Evolutionary conservation across 164 flowering plant species (phyloP).

Genomic region (Malania oleifera): DNA sequence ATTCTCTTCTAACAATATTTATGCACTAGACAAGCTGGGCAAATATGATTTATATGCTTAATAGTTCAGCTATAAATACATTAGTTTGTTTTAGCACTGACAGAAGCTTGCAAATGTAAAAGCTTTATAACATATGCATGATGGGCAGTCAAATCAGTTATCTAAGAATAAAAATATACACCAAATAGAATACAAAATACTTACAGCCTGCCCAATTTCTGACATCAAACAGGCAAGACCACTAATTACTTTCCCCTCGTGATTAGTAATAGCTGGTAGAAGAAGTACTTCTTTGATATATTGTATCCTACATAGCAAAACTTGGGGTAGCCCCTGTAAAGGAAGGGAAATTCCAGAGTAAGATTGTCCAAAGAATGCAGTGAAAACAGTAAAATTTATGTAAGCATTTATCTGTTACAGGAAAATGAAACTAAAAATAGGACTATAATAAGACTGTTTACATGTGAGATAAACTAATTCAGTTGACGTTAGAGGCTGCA

Average conservation of each 20-base stretch:
- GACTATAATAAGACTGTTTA: too few species aligned
- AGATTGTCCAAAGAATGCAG: background rate
- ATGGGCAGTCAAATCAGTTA: background rate
- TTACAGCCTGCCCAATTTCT: slow-evolving; percentile 96
- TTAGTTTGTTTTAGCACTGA: too few species aligned
- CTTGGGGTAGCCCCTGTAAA: slow-evolving; percentile 75
- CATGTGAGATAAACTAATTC: too few species aligned
- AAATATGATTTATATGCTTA: too few species aligned
- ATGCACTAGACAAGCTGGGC: too few species aligned
- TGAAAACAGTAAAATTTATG: background rate
- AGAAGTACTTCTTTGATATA: slow-evolving; percentile 78
- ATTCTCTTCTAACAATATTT: too few species aligned
- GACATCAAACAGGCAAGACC: slow-evolving; percentile 92
- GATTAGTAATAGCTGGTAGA: slow-evolving; percentile 65
- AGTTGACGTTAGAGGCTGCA: too few species aligned
- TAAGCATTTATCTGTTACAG: background rate
- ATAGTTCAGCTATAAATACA: too few species aligned
- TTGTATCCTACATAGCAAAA: slow-evolving; percentile 63
- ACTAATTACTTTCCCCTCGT: slow-evolving; percentile 72
- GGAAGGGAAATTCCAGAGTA: slow-evolving; percentile 11
- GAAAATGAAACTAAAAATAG: too few species aligned
- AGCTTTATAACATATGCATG: too few species aligned
- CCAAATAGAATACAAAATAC: slow-evolving; percentile 18
- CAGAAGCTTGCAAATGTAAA: background rate
- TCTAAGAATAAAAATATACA: background rate